Conservation (phyloP, 2,329 filamentous ascomycete species). For the Ophiostoma ulmi region DNA sequence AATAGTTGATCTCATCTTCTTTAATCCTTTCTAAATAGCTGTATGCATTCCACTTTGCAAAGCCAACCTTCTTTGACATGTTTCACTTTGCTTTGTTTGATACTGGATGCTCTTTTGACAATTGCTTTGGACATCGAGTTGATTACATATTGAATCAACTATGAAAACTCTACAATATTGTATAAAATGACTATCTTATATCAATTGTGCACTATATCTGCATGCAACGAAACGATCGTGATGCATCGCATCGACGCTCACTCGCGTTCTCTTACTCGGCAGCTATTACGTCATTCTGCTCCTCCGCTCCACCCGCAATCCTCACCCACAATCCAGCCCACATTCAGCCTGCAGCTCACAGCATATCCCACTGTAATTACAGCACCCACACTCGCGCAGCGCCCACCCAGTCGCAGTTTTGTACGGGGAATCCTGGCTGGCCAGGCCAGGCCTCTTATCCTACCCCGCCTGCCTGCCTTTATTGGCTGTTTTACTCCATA, state of each 20-base stretch:
- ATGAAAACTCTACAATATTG: not conserved
- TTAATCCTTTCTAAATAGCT: not conserved
- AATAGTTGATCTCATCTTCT: no score
- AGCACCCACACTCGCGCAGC: not conserved
- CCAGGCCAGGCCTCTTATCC: not conserved
- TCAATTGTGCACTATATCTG: not conserved
- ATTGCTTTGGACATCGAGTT: not conserved
- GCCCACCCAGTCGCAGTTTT: not conserved
- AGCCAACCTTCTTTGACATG: not conserved
- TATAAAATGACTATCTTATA: no score
- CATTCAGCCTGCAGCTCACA: not conserved
- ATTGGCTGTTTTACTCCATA: not conserved
- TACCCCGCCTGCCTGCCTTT: conserved; percentile 1
- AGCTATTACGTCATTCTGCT: not conserved
- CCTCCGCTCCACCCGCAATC: not conserved
- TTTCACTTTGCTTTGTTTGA: not conserved
- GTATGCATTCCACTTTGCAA: not conserved
- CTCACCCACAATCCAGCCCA: not conserved
- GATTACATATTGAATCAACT: not conserved
- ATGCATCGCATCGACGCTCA: not conserved
- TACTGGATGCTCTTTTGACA: not conserved
- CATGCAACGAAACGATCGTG: not conserved
- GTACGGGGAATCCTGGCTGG: conserved; percentile 4
- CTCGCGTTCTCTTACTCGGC: not conserved
- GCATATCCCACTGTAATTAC: conserved; percentile 4